Base-by-base conservation (phyloP, 331 rosid species). In the Malus hybrid region DNA sequence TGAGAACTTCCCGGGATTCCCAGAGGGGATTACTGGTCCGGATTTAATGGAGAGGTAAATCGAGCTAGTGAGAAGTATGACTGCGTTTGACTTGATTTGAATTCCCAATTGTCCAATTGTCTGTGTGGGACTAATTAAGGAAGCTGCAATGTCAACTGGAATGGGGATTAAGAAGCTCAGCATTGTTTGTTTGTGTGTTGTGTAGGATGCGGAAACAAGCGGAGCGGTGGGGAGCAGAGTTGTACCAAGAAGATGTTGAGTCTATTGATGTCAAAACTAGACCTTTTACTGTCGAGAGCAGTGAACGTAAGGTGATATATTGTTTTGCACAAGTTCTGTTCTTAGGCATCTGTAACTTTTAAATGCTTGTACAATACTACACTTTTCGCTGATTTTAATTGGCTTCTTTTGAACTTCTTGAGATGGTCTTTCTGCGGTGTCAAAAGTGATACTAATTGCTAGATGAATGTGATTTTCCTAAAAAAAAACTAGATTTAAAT, bases 211-310 rank as follows among this genome's bases (percentile, higher is more conserved):
- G 94, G 22, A 76, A 79, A 75, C 98, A 93, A 84, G 98, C 97
- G 36, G 98, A 91, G 73, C 93, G 96, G 7, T 93, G 98, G 98
- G 98, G 98, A 52, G 98, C 98, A 20, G 96, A 93, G 65, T 82
- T 93, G 84, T 82, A 83, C 55, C 98, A 93, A 72, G 98, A 93
- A 90, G 98, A 93, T 75, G 96, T 93, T 72, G 98, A 91, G 76
- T 84, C 50, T 77, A 36, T 91, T 81, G 93, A 93, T 67, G 88
- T 93, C 69, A 90, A 86, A 76, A 85, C 24, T 73, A 82, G 87
- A 33, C 98, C 98, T 72, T 93, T 93, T 78, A 87, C 90, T 8
- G 84, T 93, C 79, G 90, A 85, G 83, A 93, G 98, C 81, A 91
- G 94, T 86, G 98, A 93, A 54, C 98, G 95, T 84, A 85, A 93